Evolutionary conservation across 805 yeast species (phyloP).

Genomic region (Clavispora asparagi): DNA sequence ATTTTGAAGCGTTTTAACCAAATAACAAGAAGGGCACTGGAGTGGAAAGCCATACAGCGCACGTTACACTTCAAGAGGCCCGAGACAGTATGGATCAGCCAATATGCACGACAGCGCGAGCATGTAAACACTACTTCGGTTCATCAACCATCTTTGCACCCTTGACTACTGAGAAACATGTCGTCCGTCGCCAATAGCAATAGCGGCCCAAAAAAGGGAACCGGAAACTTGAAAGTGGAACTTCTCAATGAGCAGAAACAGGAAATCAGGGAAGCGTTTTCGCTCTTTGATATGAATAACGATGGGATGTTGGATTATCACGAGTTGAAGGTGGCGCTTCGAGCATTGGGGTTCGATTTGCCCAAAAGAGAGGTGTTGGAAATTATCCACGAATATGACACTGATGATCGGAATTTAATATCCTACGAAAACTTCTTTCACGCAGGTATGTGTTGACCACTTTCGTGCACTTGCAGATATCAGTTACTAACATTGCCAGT

Average conservation of each 20-base stretch:
- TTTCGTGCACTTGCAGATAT: neutral
- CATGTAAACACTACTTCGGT: neutral
- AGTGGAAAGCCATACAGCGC: too few species aligned
- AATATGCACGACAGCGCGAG: constrained; percentile 1
- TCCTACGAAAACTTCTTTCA: constrained; percentile 77
- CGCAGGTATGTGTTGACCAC: constrained; percentile 45
- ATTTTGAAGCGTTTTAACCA: too few species aligned
- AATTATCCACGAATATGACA: constrained; percentile 74
- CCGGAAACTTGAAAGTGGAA: constrained; percentile 53
- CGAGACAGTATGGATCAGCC: neutral
- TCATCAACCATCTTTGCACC: constrained; percentile 4
- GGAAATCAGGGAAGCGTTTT: constrained; percentile 88
- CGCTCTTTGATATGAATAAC: constrained; percentile 84
- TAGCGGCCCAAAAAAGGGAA: constrained; percentile 14
- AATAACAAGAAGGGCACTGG: too few species aligned
- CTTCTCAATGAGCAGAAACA: constrained; percentile 82
- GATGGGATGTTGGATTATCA: constrained; percentile 91
- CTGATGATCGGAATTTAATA: constrained; percentile 67
- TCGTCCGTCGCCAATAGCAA: neutral
- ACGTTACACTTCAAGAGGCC: too few species aligned
- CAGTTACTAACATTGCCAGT: constrained; percentile 38
- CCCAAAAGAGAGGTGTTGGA: constrained; percentile 69
- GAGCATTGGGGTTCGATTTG: constrained; percentile 89
- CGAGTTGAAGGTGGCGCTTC: constrained; percentile 86
- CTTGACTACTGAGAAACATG: neutral